Conservation (phyloP, 768 basidiomycete genomes). For the Phanerochaete carnosa region DNA sequence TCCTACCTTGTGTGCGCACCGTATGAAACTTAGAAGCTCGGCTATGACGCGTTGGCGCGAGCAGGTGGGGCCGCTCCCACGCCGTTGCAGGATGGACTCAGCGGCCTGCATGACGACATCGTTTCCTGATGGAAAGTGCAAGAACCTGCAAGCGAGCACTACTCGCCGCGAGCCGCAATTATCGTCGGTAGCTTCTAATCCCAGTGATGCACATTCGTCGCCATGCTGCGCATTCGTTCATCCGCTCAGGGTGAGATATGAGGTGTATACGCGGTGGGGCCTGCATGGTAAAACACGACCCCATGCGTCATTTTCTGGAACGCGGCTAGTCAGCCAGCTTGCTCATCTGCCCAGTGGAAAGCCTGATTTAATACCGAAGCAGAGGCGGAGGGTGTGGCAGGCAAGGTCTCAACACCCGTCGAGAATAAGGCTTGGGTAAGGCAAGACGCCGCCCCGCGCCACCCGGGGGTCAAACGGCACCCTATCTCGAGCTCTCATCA, state of each 20-base stretch:
- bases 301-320: neutral
- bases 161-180: neutral
- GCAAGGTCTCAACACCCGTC: too few species aligned
- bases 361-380: neutral
- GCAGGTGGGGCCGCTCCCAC: neutral
- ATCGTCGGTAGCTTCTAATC: neutral
- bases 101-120: neutral
- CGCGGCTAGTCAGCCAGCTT: neutral
- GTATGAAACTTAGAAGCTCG: neutral
- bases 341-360: neutral
- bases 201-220: neutral
- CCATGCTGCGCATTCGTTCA: too few species aligned
- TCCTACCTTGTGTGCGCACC: neutral
- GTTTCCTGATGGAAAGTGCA: neutral
- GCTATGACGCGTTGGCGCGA: neutral
- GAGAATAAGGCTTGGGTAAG: too few species aligned
- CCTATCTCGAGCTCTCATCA: neutral
- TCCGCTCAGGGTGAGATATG: neutral
- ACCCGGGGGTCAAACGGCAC: neutral
- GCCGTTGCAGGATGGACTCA: neutral
- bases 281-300: neutral
- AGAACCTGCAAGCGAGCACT: neutral
- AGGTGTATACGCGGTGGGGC: neutral
- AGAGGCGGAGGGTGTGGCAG: neutral
- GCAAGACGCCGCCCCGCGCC: neutral